phyloP scores from a whole-genome alignment of 148 eudicot genomes.

The Dysphania ambrosioides region DNA sequence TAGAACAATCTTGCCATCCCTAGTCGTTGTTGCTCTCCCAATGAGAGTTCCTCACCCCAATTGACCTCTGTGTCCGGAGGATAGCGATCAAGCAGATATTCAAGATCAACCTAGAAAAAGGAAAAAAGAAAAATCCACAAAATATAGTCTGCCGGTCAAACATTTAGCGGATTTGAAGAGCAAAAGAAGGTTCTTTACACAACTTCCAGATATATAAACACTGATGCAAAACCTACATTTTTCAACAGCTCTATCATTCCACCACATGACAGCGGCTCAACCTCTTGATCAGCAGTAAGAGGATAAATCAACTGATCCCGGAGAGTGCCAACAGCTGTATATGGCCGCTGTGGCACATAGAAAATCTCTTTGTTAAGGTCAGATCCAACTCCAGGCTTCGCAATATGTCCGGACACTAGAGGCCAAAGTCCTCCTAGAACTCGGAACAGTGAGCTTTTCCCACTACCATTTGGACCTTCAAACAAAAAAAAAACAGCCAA shows the following conservation, averaged over 20 bases:
- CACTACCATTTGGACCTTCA: conserved; percentile 98
- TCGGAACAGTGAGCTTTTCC: conserved; percentile 96
- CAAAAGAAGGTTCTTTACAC: neutral
- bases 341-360: conserved; percentile 94
- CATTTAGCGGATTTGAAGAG: neutral
- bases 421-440: conserved; percentile 99
- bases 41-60: conserved; percentile 97
- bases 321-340: conserved; percentile 95
- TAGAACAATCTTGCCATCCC: conserved; percentile 99
- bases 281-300: conserved; percentile 77
- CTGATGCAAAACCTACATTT: conserved; percentile 52
- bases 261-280: conserved; percentile 60
- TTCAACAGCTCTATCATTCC: conserved; percentile 87
- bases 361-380: conserved; percentile 96
- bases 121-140: conserved; percentile 1
- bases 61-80: conserved; percentile 88
- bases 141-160: neutral
- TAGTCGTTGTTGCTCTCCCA: conserved; percentile 94
- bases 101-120: conserved; percentile 78
- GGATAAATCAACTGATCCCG: conserved; percentile 99
- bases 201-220: conserved; percentile 10
- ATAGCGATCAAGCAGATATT: conserved; percentile 89
- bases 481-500: conserved; percentile 13
- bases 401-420: conserved; percentile 87
- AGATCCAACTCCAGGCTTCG: conserved; percentile 96